Percentiles rank a stretch among this genome's conserved stretches.
Conservation (phyloP, 106 monocot species). For the Chionographis japonica region DNA sequence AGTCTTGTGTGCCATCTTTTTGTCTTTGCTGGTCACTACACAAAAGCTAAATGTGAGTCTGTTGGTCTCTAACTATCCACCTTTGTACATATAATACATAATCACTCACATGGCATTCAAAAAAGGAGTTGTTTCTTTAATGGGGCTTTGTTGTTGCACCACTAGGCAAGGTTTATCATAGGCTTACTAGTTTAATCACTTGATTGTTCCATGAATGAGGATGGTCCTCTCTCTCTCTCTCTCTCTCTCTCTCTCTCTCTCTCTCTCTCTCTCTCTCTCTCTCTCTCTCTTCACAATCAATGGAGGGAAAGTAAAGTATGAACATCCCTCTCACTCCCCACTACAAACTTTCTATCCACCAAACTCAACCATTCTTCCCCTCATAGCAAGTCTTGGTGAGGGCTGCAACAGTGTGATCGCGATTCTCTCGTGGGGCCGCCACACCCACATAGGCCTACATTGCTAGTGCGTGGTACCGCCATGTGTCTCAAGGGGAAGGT, state of each 20-base stretch:
- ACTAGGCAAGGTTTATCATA: constrained; percentile 10
- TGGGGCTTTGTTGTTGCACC: constrained; percentile 6
- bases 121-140: constrained; percentile 6
- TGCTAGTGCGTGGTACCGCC: too few species aligned
- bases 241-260: too few species aligned
- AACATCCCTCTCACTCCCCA: too few species aligned
- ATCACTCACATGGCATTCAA: constrained; percentile 11
- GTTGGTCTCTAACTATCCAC: constrained; percentile 12
- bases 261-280: too few species aligned
- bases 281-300: too few species aligned
- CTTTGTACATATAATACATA: neutral
- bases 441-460: too few species aligned
- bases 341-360: too few species aligned
- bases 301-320: too few species aligned
- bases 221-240: neutral
- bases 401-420: constrained; percentile 1
- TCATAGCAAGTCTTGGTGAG: constrained; percentile 8
- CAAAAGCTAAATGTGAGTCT: neutral
- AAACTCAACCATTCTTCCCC: neutral
- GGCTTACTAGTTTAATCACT: constrained; percentile 12
- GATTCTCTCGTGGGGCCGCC: neutral
- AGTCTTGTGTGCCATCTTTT: neutral
- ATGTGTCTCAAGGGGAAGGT: too few species aligned
- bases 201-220: neutral
- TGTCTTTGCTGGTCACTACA: constrained; percentile 1